Evolutionary conservation across 108 stramenopile species (phyloP).

Genomic region (Aurantiochytrium sp.): DNA sequence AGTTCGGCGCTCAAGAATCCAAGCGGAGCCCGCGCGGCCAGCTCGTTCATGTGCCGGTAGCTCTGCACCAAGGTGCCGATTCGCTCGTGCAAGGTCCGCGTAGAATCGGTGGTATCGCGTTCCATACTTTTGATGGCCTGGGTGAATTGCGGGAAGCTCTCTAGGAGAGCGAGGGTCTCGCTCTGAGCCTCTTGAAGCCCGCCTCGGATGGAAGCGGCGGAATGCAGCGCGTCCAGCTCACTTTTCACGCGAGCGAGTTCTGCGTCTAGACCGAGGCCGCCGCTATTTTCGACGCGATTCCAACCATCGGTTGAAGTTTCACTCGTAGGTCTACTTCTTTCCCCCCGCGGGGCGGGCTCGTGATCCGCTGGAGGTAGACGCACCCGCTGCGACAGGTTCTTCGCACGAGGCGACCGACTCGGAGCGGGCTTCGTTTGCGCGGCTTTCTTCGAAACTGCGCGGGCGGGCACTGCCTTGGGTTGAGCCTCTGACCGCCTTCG

Average conservation of each 20-base stretch:
- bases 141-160: background rate
- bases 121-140: background rate
- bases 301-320: background rate
- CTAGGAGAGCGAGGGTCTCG: background rate
- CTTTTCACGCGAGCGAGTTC: background rate
- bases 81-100: background rate
- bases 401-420: too few species aligned
- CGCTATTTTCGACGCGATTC: too few species aligned
- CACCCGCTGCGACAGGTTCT: too few species aligned
- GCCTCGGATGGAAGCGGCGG: background rate
- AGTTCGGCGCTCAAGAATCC: background rate
- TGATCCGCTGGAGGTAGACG: too few species aligned
- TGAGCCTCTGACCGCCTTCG: background rate
- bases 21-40: background rate
- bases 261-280: background rate
- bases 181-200: background rate
- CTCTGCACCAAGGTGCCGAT: background rate
- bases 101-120: background rate
- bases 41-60: background rate
- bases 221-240: background rate
- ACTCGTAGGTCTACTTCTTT: background rate
- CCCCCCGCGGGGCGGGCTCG: too few species aligned
- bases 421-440: too few species aligned
- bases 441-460: too few species aligned
- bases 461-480: too few species aligned